A percentile compares a stretch with the other conserved stretches of the same genome.
These are phyloP conservation scores for Sesbania bispinosa DNA, from an alignment of 306 rosid species.

Conservation along the genomic window DNA sequence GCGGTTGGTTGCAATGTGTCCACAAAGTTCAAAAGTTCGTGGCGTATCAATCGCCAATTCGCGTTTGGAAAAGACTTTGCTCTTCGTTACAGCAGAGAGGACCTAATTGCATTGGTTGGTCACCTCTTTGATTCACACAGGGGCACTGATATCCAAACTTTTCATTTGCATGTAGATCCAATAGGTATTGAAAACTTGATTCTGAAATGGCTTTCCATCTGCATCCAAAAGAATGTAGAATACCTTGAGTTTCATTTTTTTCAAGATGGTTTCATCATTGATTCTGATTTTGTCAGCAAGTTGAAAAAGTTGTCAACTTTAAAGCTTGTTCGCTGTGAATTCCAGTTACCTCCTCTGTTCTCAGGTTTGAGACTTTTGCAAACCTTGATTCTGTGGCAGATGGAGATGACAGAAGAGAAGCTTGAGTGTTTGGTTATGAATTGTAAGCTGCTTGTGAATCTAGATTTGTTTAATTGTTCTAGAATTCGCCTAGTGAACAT, in stretches of 20 bases:
- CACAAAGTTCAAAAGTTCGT: background rate
- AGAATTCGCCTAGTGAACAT: background rate
- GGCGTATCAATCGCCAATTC: conserved; percentile 5
- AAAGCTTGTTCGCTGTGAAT: background rate
- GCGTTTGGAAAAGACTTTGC: conserved; percentile 8
- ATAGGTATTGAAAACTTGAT: fast-evolving
- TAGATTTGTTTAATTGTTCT: conserved; percentile 18
- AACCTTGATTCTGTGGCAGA: background rate
- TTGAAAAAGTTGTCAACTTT: background rate
- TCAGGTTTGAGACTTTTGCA: too few relatives aligned
- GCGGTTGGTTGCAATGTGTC: background rate
- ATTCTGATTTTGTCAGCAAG: background rate
- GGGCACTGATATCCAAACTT: conserved; percentile 1
- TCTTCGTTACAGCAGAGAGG: too few relatives aligned
- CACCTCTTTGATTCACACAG: background rate
- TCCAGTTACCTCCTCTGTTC: too few relatives aligned
- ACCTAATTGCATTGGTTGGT: background rate
- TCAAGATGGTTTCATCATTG: background rate
- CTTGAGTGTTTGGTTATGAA: background rate
- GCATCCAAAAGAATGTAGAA: conserved; percentile 7
- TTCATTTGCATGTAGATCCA: conserved; percentile 27
- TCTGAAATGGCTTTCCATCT: conserved; percentile 17
- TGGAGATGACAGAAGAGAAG: background rate
- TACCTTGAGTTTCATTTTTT: conserved; percentile 18
- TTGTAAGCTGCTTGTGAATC: conserved; percentile 7